Conservation (phyloP, 208 protist genomes). For the Leishmania tarentolae region DNA sequence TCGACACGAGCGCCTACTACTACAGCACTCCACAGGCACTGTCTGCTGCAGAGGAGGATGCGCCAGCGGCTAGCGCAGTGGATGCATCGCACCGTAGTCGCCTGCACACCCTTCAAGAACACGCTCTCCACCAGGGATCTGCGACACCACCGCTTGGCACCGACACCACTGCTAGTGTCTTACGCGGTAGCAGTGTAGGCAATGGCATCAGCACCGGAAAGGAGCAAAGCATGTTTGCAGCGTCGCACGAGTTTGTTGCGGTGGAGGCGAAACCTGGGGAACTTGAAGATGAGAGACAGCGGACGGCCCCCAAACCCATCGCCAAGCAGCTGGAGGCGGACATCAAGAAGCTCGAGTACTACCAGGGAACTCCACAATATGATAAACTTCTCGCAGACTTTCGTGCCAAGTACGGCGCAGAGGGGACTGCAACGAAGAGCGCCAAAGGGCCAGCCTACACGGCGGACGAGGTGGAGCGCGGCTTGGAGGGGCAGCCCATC, state of each 20-base stretch:
- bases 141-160: neutral
- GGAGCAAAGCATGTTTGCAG: conserved; percentile 34
- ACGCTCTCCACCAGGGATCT: neutral
- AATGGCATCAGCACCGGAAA: conserved; percentile 9
- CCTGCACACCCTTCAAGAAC: conserved; percentile 20
- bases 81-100: conserved; percentile 17
- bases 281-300: conserved; percentile 26
- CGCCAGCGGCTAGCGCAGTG: neutral
- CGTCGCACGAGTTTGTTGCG: conserved; percentile 30
- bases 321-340: conserved; percentile 67
- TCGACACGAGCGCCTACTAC: conserved; percentile 52
- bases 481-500: conserved; percentile 72
- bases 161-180: neutral
- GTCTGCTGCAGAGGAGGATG: neutral
- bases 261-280: conserved; percentile 25
- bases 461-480: conserved; percentile 54
- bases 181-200: neutral
- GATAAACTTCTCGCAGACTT: conserved; percentile 66
- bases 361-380: conserved; percentile 78
- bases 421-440: conserved; percentile 14
- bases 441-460: conserved; percentile 41
- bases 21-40: conserved; percentile 6
- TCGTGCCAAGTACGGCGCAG: conserved; percentile 58
- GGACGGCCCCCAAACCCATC: conserved; percentile 12
- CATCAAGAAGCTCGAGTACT: conserved; percentile 85